Conservation (phyloP, 2,329 filamentous ascomycete genomes). For the Periconia sp. region DNA sequence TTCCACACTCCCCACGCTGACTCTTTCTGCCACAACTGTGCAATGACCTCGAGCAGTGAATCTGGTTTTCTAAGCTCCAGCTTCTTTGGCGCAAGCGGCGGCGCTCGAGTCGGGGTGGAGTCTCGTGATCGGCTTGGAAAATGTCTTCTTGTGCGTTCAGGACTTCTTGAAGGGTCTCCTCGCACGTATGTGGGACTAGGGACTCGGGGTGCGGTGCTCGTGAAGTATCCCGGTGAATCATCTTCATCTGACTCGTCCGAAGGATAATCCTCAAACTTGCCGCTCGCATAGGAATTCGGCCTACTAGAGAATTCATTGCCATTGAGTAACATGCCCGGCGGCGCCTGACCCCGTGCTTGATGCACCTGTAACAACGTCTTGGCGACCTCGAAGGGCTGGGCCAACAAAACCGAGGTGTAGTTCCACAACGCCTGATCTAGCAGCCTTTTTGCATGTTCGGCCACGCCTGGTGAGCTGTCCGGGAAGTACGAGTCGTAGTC, state of each 20-base stretch:
- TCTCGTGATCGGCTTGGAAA: slow-evolving; percentile 49
- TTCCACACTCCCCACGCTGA: slow-evolving; percentile 95
- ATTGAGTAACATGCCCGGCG: slow-evolving; percentile 25
- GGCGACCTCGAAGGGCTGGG: slow-evolving; percentile 96
- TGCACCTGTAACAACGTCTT: slow-evolving; percentile 89
- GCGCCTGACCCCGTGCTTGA: slow-evolving; percentile 49
- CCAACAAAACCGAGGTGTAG: slow-evolving; percentile 85
- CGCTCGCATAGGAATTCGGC: slow-evolving; percentile 40
- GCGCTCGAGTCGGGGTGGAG: slow-evolving; percentile 45
- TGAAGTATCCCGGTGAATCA: slow-evolving; percentile 77
- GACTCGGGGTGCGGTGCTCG: slow-evolving; percentile 67
- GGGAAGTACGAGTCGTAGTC: slow-evolving; percentile 89
- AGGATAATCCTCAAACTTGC: slow-evolving; percentile 50
- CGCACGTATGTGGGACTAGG: slow-evolving; percentile 45
- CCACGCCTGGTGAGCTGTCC: slow-evolving; percentile 71
- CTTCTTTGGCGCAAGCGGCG: slow-evolving; percentile 60
- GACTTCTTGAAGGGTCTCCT: slow-evolving; percentile 45
- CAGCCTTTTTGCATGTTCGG: slow-evolving; percentile 76
- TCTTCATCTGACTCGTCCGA: slow-evolving; percentile 76
- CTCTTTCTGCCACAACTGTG: slow-evolving; percentile 87
- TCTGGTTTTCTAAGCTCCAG: slow-evolving; percentile 76
- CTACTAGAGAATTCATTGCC: slow-evolving; percentile 32
- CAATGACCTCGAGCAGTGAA: slow-evolving; percentile 84
- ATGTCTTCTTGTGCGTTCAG: slow-evolving; percentile 37
- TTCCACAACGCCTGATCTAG: slow-evolving; percentile 89